Conservation (phyloP, 352 stramenopile genomes). For the Pythium vanterpoolii region DNA sequence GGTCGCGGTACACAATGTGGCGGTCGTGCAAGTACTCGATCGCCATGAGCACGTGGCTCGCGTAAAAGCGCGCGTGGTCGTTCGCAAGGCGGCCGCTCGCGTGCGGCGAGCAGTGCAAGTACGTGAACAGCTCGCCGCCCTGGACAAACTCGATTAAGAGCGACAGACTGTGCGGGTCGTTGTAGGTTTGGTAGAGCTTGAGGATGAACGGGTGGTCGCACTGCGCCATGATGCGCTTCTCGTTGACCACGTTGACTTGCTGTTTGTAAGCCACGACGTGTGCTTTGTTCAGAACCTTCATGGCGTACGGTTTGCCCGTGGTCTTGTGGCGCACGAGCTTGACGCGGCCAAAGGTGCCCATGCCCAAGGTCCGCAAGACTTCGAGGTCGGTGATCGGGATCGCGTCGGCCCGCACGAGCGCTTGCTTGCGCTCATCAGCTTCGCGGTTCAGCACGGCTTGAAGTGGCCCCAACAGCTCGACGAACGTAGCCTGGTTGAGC, state of each 20-base stretch:
- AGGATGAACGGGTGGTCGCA: slow-evolving; percentile 98
- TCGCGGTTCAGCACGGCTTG: slow-evolving; percentile 44
- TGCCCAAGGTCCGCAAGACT: slow-evolving; percentile 92
- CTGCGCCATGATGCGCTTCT: slow-evolving; percentile 97
- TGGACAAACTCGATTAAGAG: slow-evolving; percentile 98
- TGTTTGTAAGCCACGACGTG: slow-evolving; percentile 97
- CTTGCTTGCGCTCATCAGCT: slow-evolving; percentile 41
- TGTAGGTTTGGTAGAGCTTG: slow-evolving; percentile 94
- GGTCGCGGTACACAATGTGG: slow-evolving; percentile 67
- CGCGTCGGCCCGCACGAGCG: slow-evolving; percentile 6
- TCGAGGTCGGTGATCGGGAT: slow-evolving; percentile 71
- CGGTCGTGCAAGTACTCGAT: slow-evolving; percentile 87
- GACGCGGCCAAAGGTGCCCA: slow-evolving; percentile 96
- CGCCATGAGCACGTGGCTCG: slow-evolving; percentile 83
- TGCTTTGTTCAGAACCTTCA: slow-evolving; percentile 96
- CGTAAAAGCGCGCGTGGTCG: slow-evolving; percentile 89
- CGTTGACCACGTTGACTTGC: slow-evolving; percentile 97
- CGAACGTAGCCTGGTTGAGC: slow-evolving; percentile 84
- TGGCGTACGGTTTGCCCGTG: slow-evolving; percentile 89
- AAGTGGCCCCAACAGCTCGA: slow-evolving; percentile 76
- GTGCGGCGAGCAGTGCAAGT: slow-evolving; percentile 82
- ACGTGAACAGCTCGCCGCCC: slow-evolving; percentile 92
- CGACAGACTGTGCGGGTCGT: slow-evolving; percentile 95
- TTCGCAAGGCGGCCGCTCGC: slow-evolving; percentile 46
- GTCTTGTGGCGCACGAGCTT: slow-evolving; percentile 89